Evolutionary conservation across 805 yeast genomes (phyloP).

Genomic region (Metschnikowia arizonensis): DNA sequence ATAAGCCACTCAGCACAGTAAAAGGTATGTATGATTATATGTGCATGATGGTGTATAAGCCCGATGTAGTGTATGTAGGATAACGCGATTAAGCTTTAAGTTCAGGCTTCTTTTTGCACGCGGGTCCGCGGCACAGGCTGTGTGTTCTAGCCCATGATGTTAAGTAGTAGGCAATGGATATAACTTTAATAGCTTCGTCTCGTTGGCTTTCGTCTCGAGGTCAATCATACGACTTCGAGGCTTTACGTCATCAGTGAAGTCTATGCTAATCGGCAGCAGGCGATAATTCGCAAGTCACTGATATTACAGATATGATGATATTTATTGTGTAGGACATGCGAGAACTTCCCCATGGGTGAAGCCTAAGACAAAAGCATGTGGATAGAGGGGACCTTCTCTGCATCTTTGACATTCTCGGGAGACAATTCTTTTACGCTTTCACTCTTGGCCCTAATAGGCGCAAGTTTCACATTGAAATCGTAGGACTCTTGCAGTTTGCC

Average conservation of each 20-base stretch:
- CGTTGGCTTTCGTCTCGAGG: background rate
- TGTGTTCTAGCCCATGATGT: background rate
- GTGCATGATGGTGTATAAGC: background rate
- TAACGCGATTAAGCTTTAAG: background rate
- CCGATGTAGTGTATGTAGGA: background rate
- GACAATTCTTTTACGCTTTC: conserved; percentile 1
- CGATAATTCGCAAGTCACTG: background rate
- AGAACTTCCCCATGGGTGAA: background rate
- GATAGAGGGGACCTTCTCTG: conserved; percentile 17
- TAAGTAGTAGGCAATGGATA: background rate
- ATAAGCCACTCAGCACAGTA: background rate
- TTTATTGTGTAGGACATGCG: background rate
- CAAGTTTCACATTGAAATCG: conserved; percentile 7
- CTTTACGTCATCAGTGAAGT: background rate
- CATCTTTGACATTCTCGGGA: conserved; percentile 5
- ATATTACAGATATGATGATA: background rate
- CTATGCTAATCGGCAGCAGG: background rate
- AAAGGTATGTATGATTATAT: background rate
- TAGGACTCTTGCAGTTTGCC: background rate
- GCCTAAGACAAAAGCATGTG: conserved; percentile 15
- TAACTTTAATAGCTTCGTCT: background rate
- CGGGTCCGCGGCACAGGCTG: background rate
- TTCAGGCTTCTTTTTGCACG: background rate
- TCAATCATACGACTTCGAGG: background rate
- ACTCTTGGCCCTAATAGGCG: conserved; percentile 9